These are phyloP conservation scores for Penicillium alfredii DNA, from an alignment of 495 filamentous ascomycete species.

Conservation along the genomic window DNA sequence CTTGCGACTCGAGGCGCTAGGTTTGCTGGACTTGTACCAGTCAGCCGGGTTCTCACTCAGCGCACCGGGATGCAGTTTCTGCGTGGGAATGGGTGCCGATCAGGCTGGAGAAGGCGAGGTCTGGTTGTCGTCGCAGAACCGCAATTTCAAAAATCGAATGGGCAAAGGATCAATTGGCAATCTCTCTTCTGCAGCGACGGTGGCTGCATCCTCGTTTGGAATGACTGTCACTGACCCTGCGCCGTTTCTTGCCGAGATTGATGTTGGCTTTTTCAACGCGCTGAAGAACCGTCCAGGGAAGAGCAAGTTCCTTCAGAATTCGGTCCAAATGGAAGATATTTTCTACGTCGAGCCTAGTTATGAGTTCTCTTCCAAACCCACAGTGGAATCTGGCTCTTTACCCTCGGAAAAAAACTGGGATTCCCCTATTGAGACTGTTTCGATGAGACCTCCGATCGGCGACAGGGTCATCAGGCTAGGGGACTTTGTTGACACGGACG, in stretches of 20 bases:
- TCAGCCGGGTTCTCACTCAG: slow-evolving; percentile 33
- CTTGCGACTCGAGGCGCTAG: slow-evolving; percentile 21
- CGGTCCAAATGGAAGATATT: neutral
- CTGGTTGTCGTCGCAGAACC: slow-evolving; percentile 38
- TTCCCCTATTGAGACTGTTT: neutral
- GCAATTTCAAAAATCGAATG: slow-evolving; percentile 45
- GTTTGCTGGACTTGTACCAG: slow-evolving; percentile 30
- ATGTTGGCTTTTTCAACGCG: slow-evolving; percentile 14
- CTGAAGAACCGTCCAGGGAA: slow-evolving; percentile 4
- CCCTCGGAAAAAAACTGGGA: neutral
- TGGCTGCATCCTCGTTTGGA: slow-evolving; percentile 32
- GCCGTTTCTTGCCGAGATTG: slow-evolving; percentile 20
- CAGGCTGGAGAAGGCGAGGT: slow-evolving; percentile 30
- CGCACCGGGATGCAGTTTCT: slow-evolving; percentile 38
- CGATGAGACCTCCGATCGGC: neutral
- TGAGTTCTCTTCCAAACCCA: too few species aligned
- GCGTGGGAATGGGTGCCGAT: slow-evolving; percentile 38
- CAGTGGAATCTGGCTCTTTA: too few species aligned
- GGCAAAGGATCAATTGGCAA: slow-evolving; percentile 35
- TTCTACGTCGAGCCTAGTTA: neutral
- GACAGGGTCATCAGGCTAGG: slow-evolving; percentile 29
- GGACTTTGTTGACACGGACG: slow-evolving; percentile 38
- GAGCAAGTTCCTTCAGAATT: neutral
- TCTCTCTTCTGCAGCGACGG: slow-evolving; percentile 31
- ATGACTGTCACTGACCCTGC: slow-evolving; percentile 32